Conservation (phyloP, 1,139 yeast species). For the Protomyces lactucae-debilis region DNA sequence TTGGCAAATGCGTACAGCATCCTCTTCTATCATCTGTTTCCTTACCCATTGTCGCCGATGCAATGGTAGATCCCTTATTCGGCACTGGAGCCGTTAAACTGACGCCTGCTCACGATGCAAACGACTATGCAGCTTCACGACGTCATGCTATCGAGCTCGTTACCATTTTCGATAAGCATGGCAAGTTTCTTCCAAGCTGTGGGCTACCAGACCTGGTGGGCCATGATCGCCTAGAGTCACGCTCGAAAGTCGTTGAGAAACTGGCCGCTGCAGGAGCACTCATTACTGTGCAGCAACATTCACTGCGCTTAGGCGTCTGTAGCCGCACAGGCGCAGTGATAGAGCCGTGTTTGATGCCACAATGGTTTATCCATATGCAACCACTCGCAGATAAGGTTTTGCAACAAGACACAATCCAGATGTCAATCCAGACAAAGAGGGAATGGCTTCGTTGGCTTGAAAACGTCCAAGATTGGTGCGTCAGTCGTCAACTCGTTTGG, state of each 20-base stretch:
- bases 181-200: conserved; percentile 15
- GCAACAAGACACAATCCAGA: not conserved
- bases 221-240: conserved; percentile 24
- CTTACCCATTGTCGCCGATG: conserved; percentile 26
- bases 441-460: conserved; percentile 29
- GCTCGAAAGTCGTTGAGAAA: conserved; percentile 1
- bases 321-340: conserved; percentile 30
- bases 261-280: conserved; percentile 7
- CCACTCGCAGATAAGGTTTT: conserved; percentile 24
- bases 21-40: conserved; percentile 18
- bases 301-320: conserved; percentile 17
- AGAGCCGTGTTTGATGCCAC: conserved; percentile 28
- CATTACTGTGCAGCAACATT: conserved; percentile 1
- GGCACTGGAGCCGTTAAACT: conserved; percentile 30
- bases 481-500: conserved; percentile 29
- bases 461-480: conserved; percentile 30
- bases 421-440: not conserved
- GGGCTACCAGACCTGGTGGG: conserved; percentile 15
- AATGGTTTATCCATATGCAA: conserved; percentile 29
- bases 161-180: conserved; percentile 15
- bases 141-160: conserved; percentile 20
- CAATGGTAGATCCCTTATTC: conserved; percentile 25
- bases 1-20: conserved; percentile 24
- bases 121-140: conserved; percentile 25
- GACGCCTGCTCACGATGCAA: conserved; percentile 30